phyloP scores from a whole-genome alignment of 495 filamentous ascomycete species.

The Penicillium lagena region DNA sequence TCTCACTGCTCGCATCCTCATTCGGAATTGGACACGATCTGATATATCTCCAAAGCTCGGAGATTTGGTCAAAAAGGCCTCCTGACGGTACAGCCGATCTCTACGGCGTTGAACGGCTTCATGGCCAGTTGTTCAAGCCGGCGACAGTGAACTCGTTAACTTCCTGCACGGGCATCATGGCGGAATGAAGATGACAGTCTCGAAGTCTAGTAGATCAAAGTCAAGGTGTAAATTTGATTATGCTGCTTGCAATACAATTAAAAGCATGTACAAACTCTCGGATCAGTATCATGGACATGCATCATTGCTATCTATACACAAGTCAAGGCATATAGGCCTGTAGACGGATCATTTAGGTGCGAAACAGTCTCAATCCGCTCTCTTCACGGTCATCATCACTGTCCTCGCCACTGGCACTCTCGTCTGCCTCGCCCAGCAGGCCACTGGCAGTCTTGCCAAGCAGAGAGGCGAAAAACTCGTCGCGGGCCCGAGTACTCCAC shows the following conservation, averaged over 20 bases:
- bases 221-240: no score
- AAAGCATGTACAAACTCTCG: no score
- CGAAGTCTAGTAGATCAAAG: no score
- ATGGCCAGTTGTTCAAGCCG: constrained; percentile 50
- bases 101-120: constrained; percentile 49
- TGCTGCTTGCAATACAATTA: no score
- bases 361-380: constrained; percentile 71
- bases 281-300: no score
- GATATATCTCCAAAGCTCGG: no score
- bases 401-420: constrained; percentile 42
- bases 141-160: constrained; percentile 50
- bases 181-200: constrained; percentile 28
- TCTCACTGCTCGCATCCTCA: no score
- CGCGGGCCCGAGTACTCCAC: constrained; percentile 74
- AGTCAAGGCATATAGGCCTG: not conserved
- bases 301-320: not conserved
- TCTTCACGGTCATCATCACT: constrained; percentile 52
- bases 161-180: constrained; percentile 48
- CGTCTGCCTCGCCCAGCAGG: constrained; percentile 63
- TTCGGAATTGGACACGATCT: no score
- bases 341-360: constrained; percentile 27
- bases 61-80: constrained; percentile 42
- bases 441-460: constrained; percentile 67
- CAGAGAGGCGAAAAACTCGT: constrained; percentile 83
- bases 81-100: constrained; percentile 54